Evolutionary conservation across 148 eudicot species (phyloP).

Genomic region (Spergularia bocconei): DNA sequence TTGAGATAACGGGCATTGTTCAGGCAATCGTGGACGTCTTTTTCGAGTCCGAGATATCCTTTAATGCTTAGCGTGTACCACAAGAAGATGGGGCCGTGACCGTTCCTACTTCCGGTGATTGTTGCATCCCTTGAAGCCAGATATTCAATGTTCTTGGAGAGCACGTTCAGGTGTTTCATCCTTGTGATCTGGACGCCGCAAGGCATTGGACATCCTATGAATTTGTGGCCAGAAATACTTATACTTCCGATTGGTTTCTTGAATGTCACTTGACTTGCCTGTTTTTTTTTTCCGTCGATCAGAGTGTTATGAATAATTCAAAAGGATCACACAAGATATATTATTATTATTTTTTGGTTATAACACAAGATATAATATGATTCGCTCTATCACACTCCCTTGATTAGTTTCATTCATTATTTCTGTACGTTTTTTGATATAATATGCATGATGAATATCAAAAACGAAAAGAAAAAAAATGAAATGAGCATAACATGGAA

Average conservation of each 20-base stretch:
- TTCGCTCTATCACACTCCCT: too few species aligned
- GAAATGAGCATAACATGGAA: too few species aligned
- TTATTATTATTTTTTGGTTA: too few species aligned
- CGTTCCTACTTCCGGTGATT: slow-evolving; percentile 80
- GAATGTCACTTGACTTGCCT: slow-evolving; percentile 73
- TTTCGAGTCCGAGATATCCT: slow-evolving; percentile 67
- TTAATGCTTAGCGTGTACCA: slow-evolving; percentile 69
- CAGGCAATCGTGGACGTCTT: slow-evolving; percentile 67
- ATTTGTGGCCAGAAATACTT: slow-evolving; percentile 81
- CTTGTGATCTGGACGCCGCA: slow-evolving; percentile 75
- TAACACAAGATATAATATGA: too few species aligned
- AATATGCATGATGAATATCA: too few species aligned
- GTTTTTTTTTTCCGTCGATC: not conserved
- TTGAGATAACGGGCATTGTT: slow-evolving; percentile 67
- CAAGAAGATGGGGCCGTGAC: slow-evolving; percentile 70
- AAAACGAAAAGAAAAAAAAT: too few species aligned
- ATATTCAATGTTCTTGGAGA: slow-evolving; percentile 61
- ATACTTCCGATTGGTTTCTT: slow-evolving; percentile 84
- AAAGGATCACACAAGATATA: too few species aligned
- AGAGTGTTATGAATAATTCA: too few species aligned
- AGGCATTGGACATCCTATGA: slow-evolving; percentile 89
- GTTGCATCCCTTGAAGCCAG: slow-evolving; percentile 69
- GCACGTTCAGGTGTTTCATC: slow-evolving; percentile 53
- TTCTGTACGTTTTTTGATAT: too few species aligned
- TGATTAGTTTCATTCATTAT: too few species aligned